Conservation (phyloP, 306 rosid species). For the Vigna radiata region DNA sequence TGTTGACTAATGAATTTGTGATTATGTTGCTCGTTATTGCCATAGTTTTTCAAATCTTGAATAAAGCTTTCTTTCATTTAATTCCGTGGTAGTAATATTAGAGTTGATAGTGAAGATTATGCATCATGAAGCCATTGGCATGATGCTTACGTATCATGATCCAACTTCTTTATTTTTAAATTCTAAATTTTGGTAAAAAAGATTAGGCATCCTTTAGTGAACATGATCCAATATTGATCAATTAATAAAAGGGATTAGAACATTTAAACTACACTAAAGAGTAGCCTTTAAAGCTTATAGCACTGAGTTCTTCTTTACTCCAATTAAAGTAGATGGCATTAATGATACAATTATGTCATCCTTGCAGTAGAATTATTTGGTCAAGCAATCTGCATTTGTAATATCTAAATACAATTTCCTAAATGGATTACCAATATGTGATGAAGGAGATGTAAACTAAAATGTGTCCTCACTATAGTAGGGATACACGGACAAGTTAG, state of each 20-base stretch:
- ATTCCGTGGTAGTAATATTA: background rate
- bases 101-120: constrained; percentile 9
- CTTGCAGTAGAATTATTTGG: background rate
- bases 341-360: background rate
- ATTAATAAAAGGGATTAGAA: constrained; percentile 18
- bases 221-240: constrained; percentile 19
- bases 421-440: constrained; percentile 20
- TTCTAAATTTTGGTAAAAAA: constrained; percentile 5
- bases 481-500: background rate
- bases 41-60: too few species aligned
- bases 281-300: background rate
- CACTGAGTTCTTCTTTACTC: constrained; percentile 6
- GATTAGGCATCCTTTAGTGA: background rate
- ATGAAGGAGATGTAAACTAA: constrained; percentile 23
- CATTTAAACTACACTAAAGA: background rate
- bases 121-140: constrained; percentile 16
- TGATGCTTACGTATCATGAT: constrained; percentile 3
- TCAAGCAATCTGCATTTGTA: constrained; percentile 4
- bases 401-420: constrained; percentile 4
- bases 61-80: too few species aligned
- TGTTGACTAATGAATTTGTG: background rate
- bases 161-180: background rate
- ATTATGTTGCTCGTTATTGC: too few species aligned
- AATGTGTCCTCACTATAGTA: background rate
- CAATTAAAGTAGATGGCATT: background rate